A percentile compares a stretch with the other conserved stretches of the same genome.
Evolutionary conservation across 768 basidiomycete genomes (phyloP).

Genomic region (Crepidotus variabilis): DNA sequence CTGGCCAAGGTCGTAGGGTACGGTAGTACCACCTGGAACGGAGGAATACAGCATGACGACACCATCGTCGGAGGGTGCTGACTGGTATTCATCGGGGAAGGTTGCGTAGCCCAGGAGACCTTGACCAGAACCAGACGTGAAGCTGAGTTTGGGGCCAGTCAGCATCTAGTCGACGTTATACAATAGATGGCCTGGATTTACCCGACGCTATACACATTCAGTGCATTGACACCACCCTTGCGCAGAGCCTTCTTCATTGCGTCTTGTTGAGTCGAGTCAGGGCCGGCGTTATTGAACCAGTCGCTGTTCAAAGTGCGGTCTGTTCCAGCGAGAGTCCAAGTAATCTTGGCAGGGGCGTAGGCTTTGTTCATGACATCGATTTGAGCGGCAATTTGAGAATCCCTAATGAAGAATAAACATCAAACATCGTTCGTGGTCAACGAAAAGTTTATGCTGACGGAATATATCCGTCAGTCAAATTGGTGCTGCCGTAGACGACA

Average conservation of each 20-base stretch:
- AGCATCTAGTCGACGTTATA: neutral
- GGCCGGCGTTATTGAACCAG: slow-evolving; percentile 46
- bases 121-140: slow-evolving; percentile 30
- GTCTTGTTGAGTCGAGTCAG: slow-evolving; percentile 31
- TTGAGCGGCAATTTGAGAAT: slow-evolving; percentile 31
- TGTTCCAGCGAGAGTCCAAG: slow-evolving; percentile 38
- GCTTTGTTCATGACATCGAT: slow-evolving; percentile 39
- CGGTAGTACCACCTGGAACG: slow-evolving; percentile 38
- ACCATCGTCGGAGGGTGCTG: slow-evolving; percentile 43
- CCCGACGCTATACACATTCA: slow-evolving; percentile 53
- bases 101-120: slow-evolving; percentile 54
- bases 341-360: slow-evolving; percentile 32
- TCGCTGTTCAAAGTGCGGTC: slow-evolving; percentile 37
- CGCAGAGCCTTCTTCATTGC: slow-evolving; percentile 47
- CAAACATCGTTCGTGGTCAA: neutral
- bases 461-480: slow-evolving; percentile 34
- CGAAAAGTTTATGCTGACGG: slow-evolving; percentile 25
- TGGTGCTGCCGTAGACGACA: slow-evolving; percentile 28
- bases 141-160: slow-evolving; percentile 19
- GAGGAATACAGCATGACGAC: slow-evolving; percentile 40
- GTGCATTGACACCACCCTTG: slow-evolving; percentile 31
- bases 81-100: slow-evolving; percentile 42
- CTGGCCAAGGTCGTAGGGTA: slow-evolving; percentile 39
- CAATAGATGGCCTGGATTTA: slow-evolving; percentile 23
- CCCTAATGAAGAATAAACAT: slow-evolving; percentile 17